Conservation (phyloP, 106 monocot genomes). For the Xerophyta viscosa region DNA sequence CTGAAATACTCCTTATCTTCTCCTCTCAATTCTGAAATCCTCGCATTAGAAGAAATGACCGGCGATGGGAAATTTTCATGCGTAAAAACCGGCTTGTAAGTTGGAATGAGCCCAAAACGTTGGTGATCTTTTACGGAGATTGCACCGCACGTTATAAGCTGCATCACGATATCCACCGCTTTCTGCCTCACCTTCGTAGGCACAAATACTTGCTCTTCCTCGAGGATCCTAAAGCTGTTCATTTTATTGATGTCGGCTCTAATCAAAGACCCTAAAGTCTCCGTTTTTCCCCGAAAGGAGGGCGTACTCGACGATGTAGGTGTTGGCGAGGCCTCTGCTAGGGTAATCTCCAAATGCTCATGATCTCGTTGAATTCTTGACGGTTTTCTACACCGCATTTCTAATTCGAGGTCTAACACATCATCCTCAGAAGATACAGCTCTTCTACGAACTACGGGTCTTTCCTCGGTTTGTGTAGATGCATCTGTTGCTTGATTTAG, state of each 20-base stretch:
- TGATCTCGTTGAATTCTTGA: slow-evolving; percentile 1
- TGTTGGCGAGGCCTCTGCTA: slow-evolving; percentile 20
- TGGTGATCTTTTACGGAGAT: slow-evolving; percentile 32
- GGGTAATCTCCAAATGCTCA: slow-evolving; percentile 5
- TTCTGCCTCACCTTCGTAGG: slow-evolving; percentile 20
- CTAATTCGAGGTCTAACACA: slow-evolving; percentile 4
- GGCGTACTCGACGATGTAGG: slow-evolving; percentile 20
- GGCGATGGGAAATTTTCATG: slow-evolving; percentile 14
- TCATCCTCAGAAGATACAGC: slow-evolving; percentile 14
- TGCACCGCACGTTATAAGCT: slow-evolving; percentile 37
- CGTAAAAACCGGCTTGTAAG: slow-evolving; percentile 29
- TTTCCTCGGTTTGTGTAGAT: slow-evolving; percentile 34
- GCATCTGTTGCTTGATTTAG: slow-evolving; percentile 17
- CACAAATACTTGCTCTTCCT: slow-evolving; percentile 20
- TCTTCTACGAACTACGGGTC: background rate
- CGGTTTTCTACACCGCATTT: background rate
- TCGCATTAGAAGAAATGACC: slow-evolving; percentile 11
- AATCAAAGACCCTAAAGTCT: slow-evolving; percentile 37
- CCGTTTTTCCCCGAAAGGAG: slow-evolving; percentile 20
- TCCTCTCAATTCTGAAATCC: slow-evolving; percentile 11
- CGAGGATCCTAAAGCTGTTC: slow-evolving; percentile 20
- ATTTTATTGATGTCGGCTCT: slow-evolving; percentile 26
- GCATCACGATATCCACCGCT: slow-evolving; percentile 29
- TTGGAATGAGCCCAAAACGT: slow-evolving; percentile 8
- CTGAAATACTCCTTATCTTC: slow-evolving; percentile 39